Evolutionary conservation across 1,284 basidiomycete species (phyloP).

Genomic region (Cronartium ribicola): DNA sequence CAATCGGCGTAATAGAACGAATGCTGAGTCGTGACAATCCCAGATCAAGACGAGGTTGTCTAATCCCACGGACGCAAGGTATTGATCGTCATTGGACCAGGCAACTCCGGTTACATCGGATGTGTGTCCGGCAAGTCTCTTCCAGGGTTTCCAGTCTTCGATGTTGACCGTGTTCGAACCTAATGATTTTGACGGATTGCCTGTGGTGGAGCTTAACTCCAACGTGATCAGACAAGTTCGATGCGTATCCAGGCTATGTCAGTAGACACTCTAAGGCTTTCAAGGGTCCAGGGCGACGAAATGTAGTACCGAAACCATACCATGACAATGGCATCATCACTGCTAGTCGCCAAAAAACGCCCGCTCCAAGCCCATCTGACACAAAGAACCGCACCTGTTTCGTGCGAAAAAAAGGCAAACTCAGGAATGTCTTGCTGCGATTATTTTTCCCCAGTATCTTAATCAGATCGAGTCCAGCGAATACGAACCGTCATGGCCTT

Average conservation of each 20-base stretch:
- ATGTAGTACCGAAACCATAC: constrained; percentile 89
- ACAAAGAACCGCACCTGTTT: constrained; percentile 72
- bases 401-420: not conserved
- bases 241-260: too few relatives aligned
- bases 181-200: not conserved
- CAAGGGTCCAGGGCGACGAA: constrained; percentile 1
- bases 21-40: constrained; percentile 68
- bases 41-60: constrained; percentile 89
- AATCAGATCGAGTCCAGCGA: not conserved
- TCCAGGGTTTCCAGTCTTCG: constrained; percentile 24
- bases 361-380: constrained; percentile 96
- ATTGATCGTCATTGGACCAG: constrained; percentile 86
- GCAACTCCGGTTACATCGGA: constrained; percentile 93
- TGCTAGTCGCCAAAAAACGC: constrained; percentile 88
- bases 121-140: constrained; percentile 29
- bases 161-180: constrained; percentile 43
- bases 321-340: constrained; percentile 91
- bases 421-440: not conserved
- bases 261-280: not conserved
- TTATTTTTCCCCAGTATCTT: too few relatives aligned
- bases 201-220: not conserved
- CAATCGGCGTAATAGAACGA: constrained; percentile 68
- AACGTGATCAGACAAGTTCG: too few relatives aligned
- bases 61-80: constrained; percentile 87
- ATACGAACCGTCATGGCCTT: constrained; percentile 73